These are phyloP conservation scores for Batkoa obscura DNA, from an alignment of 371 early-diverging fungal species.

Conservation along the genomic window DNA sequence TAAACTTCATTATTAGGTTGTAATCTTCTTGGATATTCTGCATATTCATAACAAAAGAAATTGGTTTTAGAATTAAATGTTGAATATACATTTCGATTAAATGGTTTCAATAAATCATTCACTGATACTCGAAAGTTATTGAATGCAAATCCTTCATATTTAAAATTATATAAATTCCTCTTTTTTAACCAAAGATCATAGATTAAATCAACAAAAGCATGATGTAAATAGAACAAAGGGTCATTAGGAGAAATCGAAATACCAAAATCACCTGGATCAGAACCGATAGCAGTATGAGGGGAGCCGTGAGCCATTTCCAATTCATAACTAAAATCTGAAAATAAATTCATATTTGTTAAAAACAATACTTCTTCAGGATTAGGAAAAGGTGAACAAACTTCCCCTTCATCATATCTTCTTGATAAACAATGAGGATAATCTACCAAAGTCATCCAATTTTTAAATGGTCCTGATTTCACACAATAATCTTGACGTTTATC, in stretches of 20 bases:
- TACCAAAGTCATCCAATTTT: constrained; percentile 7
- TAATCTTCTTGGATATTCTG: not conserved
- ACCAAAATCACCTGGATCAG: not conserved
- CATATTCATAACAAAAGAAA: not conserved
- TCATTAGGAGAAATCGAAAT: not conserved
- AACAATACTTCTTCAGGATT: not conserved
- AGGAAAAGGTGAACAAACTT: not conserved
- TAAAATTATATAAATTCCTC: not conserved
- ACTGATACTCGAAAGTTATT: not conserved
- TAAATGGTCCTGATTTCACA: not conserved
- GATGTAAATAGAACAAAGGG: not conserved
- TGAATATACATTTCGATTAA: not conserved
- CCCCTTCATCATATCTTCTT: not conserved
- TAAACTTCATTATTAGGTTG: not conserved
- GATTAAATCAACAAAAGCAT: not conserved
- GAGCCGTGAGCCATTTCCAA: not conserved
- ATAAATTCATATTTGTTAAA: not conserved
- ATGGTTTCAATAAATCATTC: not conserved
- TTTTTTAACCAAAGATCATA: not conserved
- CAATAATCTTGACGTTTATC: not conserved
- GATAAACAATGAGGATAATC: not conserved
- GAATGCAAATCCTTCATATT: not conserved
- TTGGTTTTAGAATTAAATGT: not conserved
- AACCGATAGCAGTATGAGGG: not conserved
- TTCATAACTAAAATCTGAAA: not conserved